phyloP scores from a whole-genome alignment of 805 yeast species.

The Ogataea pini region DNA sequence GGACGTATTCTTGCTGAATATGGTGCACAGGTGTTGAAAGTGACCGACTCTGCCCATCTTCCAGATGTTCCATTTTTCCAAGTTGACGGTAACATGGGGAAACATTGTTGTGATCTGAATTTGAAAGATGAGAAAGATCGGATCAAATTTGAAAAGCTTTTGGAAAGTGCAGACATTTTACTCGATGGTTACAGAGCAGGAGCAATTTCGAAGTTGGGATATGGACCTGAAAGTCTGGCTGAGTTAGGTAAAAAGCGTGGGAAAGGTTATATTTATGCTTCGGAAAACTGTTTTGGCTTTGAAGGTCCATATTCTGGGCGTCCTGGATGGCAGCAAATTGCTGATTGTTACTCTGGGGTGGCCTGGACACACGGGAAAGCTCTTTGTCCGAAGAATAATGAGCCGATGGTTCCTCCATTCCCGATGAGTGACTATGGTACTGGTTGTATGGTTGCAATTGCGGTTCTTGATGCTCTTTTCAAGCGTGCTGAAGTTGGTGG shows the following conservation, averaged over 20 bases:
- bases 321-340: conserved; percentile 41
- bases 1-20: conserved; percentile 36
- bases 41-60: conserved; percentile 29
- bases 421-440: conserved; percentile 41
- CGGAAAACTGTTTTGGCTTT: conserved; percentile 36
- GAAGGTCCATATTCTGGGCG: conserved; percentile 35
- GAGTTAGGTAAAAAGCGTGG: conserved; percentile 31
- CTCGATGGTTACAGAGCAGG: conserved; percentile 37
- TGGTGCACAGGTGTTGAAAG: conserved; percentile 37
- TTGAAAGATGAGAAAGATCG: conserved; percentile 33
- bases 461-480: conserved; percentile 33
- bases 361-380: conserved; percentile 36
- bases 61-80: conserved; percentile 40
- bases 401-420: conserved; percentile 39
- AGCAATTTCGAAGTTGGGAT: conserved; percentile 35
- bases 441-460: conserved; percentile 37
- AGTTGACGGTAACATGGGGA: conserved; percentile 39
- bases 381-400: conserved; percentile 26
- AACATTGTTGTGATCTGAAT: conserved; percentile 34
- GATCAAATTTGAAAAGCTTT: conserved; percentile 30
- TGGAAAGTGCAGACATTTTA: conserved; percentile 36
- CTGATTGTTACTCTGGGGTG: conserved; percentile 38
- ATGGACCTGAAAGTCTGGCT: conserved; percentile 32
- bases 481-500: conserved; percentile 35
- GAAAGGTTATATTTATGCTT: conserved; percentile 36